Evolutionary conservation across 192 early-diverging fungal species (phyloP), one percentile per base, ranked within the genome.

Genomic region (Coemansia sp.): DNA sequence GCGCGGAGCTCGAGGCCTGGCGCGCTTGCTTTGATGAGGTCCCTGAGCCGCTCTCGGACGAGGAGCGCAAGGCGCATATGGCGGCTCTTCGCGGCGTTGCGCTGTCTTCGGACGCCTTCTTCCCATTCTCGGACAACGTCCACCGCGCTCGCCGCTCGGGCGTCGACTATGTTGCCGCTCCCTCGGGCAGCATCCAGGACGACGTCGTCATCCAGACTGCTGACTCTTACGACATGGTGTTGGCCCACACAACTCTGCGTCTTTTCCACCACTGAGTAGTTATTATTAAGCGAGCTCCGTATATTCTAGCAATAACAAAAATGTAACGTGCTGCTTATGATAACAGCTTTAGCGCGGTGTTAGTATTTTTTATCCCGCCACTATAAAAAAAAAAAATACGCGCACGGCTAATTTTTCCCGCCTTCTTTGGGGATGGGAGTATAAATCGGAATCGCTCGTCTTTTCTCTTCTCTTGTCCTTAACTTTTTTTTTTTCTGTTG

Each of bases 91-190:
- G 60, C 16, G 92, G 87, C 64, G 90, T 98, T 21, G 93, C 94
- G 10, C 82, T 99, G 17, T 89, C 92, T 4, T 95, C 94, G n/a
- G 97, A 99, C 77, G 97, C 97, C 30, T 99, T 99, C 89, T 99
- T 99, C 93, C 97, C 97, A 66, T 99, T 99, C 89, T 86, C 91
- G 5, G 97, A 99, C 85, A 98, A 96, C 71, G 85, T 99, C 55
- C 90, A 95, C 70, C 86, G 97, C 52, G 96, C 89, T 30, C 84
- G 86, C 39, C 82, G 89, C 78, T 90, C 90, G 28, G 97, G 97
- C 67, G 97, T 95, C 64, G 80, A 86, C 67, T 94, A 86, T 68
- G 86, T 99, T 70, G 96, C 95, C 66, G 95, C 94, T 26, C 95
- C 97, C 19, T 89, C 89, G 67, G 97, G 97, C 50, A 92, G 90